Percentiles rank a stretch among this genome's conserved stretches.
These are phyloP conservation scores for Filobasidium uniguttulatum DNA, from an alignment of 1,284 basidiomycete genomes.

Conservation along the genomic window DNA sequence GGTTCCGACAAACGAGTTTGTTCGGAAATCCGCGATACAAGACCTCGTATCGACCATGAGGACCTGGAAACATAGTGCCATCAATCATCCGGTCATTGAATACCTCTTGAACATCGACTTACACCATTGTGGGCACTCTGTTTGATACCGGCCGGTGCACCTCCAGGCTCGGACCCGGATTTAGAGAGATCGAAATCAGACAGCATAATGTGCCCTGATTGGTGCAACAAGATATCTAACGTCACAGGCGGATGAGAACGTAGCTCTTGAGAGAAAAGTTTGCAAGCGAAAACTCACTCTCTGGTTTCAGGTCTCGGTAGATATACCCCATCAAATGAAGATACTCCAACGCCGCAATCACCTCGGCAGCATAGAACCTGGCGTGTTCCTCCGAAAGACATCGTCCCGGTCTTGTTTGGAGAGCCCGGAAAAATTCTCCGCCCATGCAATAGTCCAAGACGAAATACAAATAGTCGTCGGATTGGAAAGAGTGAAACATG, in stretches of 20 bases:
- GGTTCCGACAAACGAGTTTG: slow-evolving; percentile 97
- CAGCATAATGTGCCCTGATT: slow-evolving; percentile 97
- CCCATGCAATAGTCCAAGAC: slow-evolving; percentile 99
- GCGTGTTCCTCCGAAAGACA: slow-evolving; percentile 91
- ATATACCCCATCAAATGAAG: slow-evolving; percentile 98
- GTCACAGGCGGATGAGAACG: not conserved
- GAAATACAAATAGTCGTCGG: slow-evolving; percentile 91
- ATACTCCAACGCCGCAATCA: slow-evolving; percentile 94
- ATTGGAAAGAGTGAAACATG: slow-evolving; percentile 93
- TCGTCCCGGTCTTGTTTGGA: slow-evolving; percentile 88
- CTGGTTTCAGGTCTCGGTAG: slow-evolving; percentile 97
- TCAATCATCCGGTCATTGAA: not conserved
- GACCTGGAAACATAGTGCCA: slow-evolving; percentile 13
- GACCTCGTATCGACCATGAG: slow-evolving; percentile 78
- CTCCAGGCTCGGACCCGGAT: slow-evolving; percentile 72
- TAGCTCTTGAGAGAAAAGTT: not conserved
- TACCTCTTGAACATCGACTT: slow-evolving; percentile 20
- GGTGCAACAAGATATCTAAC: slow-evolving; percentile 91
- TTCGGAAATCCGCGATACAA: slow-evolving; percentile 93
- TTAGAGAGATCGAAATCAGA: slow-evolving; percentile 99
- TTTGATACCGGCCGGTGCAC: slow-evolving; percentile 78
- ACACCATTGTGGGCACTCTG: slow-evolving; percentile 59
- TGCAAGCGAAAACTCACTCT: slow-evolving; percentile 54
- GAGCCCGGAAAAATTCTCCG: slow-evolving; percentile 94
- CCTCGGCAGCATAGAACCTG: slow-evolving; percentile 96